Evolutionary conservation across 352 stramenopile genomes (phyloP).

Genomic region (Phytophthora ramorum): DNA sequence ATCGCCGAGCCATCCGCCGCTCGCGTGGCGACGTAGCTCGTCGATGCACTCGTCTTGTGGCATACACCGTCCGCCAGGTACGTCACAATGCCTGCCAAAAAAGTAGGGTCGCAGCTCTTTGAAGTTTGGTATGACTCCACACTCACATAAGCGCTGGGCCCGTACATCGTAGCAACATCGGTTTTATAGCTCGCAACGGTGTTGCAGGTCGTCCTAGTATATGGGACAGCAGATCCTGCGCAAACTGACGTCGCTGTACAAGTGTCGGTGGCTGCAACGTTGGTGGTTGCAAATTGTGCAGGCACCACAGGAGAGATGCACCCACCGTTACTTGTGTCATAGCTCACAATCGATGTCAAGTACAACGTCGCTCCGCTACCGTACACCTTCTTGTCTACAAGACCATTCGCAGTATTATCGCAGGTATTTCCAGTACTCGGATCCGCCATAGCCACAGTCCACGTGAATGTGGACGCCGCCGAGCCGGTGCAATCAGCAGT

Average conservation of each 20-base stretch:
- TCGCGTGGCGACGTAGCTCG: constrained; percentile 3
- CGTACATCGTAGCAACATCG: background rate
- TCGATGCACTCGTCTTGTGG: background rate
- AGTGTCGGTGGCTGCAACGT: background rate
- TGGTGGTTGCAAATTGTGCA: background rate
- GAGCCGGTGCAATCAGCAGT: no score
- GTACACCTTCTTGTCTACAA: constrained; percentile 2
- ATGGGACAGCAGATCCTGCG: background rate
- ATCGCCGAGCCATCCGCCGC: no score
- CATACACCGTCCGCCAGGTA: constrained; percentile 2
- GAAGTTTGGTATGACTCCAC: background rate
- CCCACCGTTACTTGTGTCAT: background rate
- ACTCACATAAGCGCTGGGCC: constrained; percentile 3
- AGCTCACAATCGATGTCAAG: background rate
- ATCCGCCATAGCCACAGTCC: no score
- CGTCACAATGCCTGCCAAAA: background rate
- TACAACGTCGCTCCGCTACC: background rate
- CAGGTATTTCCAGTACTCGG: no score
- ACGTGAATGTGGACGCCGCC: no score
- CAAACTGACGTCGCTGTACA: background rate
- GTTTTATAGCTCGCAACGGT: no score
- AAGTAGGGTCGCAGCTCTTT: background rate
- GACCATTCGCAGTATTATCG: no score
- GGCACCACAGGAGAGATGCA: constrained; percentile 5
- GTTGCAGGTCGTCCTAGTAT: background rate